Conservation (phyloP, 2,329 filamentous ascomycete species). For the Penicillium brasilianum region DNA sequence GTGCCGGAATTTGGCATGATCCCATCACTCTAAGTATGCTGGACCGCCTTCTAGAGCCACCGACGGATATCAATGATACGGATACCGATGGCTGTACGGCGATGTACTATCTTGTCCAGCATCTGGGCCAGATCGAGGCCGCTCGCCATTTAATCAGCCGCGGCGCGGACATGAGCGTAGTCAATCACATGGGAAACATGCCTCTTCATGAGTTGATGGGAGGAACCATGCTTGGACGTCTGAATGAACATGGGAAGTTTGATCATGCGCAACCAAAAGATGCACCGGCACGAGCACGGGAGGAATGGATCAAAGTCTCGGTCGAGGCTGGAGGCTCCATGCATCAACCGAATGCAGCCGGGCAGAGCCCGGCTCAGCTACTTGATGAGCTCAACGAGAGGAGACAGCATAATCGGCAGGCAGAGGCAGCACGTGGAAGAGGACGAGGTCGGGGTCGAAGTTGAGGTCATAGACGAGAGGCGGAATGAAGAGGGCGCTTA, state of each 20-base stretch:
- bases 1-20: neutral
- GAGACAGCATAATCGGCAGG: neutral
- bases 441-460: neutral
- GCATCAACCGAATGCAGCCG: conserved; percentile 7
- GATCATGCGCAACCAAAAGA: conserved; percentile 8
- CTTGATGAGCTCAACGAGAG: conserved; percentile 1
- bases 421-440: conserved; percentile 3
- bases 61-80: conserved; percentile 9
- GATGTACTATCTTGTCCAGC: conserved; percentile 6
- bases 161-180: conserved; percentile 9
- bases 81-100: conserved; percentile 10
- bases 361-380: conserved; percentile 9
- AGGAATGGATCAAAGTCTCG: conserved; percentile 11
- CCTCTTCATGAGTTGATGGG: conserved; percentile 6
- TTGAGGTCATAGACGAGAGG: neutral
- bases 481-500: neutral
- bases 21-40: conserved; percentile 4
- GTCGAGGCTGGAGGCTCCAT: conserved; percentile 11
- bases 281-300: conserved; percentile 5
- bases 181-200: conserved; percentile 10
- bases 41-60: conserved; percentile 7
- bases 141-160: conserved; percentile 11
- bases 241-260: conserved; percentile 2
- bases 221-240: conserved; percentile 2
- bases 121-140: conserved; percentile 10